Base-by-base conservation (phyloP, 2,329 filamentous ascomycete genomes). In the Dothidotthia symphoricarpi region DNA sequence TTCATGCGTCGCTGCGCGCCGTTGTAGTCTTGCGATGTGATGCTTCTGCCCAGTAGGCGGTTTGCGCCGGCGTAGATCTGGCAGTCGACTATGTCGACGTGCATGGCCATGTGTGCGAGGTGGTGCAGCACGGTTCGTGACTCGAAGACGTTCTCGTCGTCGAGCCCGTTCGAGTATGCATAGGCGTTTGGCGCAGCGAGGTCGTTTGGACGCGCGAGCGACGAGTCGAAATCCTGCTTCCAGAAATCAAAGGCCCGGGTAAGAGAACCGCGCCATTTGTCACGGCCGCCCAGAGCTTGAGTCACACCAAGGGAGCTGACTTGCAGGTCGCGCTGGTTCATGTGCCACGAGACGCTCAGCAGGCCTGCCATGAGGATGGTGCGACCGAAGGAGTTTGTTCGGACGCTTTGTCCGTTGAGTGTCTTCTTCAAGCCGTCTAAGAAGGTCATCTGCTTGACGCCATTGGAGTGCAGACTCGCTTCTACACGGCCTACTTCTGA, bases 21-120 rank as follows among this genome's bases (percentile, higher is more conserved):
- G 47, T 77, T 82, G 39, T 93, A 83, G 67, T 97, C 93, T 45
- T 87, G 81, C 2, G 81, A 75, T 1, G 87, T 89, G 44, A 97
- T 94, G 1, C 84, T 83, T 31, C 91, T 82, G 15, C 93, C 91
- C 3, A 97, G 79, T 2, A 96, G 76, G 19, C 90, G 78, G 53
- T 84, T 87, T 1, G 91, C 88, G 7, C 90, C 83, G 4, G 91
- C 93, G 64, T 93, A 96, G 50, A 97, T 94, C 68, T 97, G 91
- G 57, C 89, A 91, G 64, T 97, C 91, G n/a, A 95, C 87, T 36
- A 97, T 88, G 60, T 97, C 91, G 16, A 95, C 89, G 60, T 97
- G 89, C 78, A 95, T 95, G 3, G 89, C 88, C 88, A 98, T 96
- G 66, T 97, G 93, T 0, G 93, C 93, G 10, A 98, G 74, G 56